Evolutionary conservation across 2,329 filamentous ascomycete genomes (phyloP).

Genomic region (Periconia macrospinosa): DNA sequence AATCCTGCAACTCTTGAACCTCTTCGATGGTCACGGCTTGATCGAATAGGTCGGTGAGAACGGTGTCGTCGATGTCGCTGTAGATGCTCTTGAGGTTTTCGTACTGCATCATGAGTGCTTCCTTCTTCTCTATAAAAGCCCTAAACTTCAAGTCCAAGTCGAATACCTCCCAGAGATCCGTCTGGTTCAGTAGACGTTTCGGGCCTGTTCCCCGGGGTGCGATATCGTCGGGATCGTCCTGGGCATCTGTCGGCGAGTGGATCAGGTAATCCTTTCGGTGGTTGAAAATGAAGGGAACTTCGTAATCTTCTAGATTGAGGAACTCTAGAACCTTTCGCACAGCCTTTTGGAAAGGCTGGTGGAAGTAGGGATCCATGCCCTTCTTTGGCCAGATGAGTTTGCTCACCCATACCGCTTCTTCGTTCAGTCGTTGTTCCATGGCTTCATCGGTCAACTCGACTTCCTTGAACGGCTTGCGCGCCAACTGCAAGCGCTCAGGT

Average conservation of each 20-base stretch:
- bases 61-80: constrained; percentile 67
- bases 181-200: constrained; percentile 87
- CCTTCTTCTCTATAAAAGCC: constrained; percentile 88
- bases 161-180: constrained; percentile 92
- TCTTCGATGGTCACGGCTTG: constrained; percentile 88
- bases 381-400: constrained; percentile 90
- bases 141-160: constrained; percentile 95
- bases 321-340: constrained; percentile 93
- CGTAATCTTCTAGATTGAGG: constrained; percentile 89
- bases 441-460: constrained; percentile 80
- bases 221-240: constrained; percentile 62
- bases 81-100: constrained; percentile 66
- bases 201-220: constrained; percentile 74
- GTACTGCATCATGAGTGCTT: constrained; percentile 77
- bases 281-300: constrained; percentile 97
- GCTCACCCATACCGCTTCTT: constrained; percentile 91
- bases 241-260: constrained; percentile 71
- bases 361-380: constrained; percentile 69
- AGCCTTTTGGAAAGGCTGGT: constrained; percentile 81
- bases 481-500: constrained; percentile 91
- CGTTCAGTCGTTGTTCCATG: constrained; percentile 62
- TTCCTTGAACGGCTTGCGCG: constrained; percentile 84
- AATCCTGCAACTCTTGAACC: constrained; percentile 94
- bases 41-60: constrained; percentile 81
- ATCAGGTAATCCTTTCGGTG: constrained; percentile 98